phyloP scores from a whole-genome alignment of 352 stramenopile species.

The Pythium dissotocum region DNA sequence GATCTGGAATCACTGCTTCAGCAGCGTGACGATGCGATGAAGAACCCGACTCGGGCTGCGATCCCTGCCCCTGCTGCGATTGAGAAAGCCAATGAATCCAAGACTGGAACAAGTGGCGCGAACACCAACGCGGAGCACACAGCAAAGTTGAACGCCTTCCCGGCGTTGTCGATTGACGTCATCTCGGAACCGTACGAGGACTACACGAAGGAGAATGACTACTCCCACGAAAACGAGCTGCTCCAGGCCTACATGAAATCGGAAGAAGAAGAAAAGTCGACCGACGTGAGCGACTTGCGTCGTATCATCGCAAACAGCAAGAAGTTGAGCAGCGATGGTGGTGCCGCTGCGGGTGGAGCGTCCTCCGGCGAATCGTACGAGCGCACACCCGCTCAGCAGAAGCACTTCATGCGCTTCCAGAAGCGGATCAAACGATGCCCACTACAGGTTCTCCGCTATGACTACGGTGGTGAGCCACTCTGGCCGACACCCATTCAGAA shows the following conservation, averaged over 20 bases:
- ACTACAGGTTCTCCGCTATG: constrained; percentile 79
- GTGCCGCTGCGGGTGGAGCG: constrained; percentile 17
- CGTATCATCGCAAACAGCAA: constrained; percentile 57
- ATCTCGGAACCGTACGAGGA: constrained; percentile 78
- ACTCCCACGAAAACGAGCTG: constrained; percentile 67
- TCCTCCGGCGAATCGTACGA: constrained; percentile 73
- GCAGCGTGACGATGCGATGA: constrained; percentile 70
- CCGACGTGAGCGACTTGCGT: constrained; percentile 58
- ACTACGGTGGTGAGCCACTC: constrained; percentile 83
- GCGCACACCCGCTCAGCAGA: constrained; percentile 68
- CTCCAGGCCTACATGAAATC: constrained; percentile 80
- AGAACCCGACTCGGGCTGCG: constrained; percentile 19
- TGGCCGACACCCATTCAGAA: constrained; percentile 58
- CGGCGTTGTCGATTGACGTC: constrained; percentile 66
- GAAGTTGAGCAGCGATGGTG: constrained; percentile 35
- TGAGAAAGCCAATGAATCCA: constrained; percentile 4
- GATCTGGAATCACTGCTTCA: constrained; percentile 72
- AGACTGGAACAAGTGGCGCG: constrained; percentile 8
- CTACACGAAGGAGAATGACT: constrained; percentile 64
- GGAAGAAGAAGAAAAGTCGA: constrained; percentile 79
- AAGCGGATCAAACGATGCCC: constrained; percentile 80
- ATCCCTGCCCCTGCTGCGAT: not conserved
- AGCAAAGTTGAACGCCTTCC: constrained; percentile 40
- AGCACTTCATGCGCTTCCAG: constrained; percentile 85
- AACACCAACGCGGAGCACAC: constrained; percentile 8